Base-by-base conservation (phyloP, 1,139 yeast genomes). In the Pichia sorboxylosa region DNA sequence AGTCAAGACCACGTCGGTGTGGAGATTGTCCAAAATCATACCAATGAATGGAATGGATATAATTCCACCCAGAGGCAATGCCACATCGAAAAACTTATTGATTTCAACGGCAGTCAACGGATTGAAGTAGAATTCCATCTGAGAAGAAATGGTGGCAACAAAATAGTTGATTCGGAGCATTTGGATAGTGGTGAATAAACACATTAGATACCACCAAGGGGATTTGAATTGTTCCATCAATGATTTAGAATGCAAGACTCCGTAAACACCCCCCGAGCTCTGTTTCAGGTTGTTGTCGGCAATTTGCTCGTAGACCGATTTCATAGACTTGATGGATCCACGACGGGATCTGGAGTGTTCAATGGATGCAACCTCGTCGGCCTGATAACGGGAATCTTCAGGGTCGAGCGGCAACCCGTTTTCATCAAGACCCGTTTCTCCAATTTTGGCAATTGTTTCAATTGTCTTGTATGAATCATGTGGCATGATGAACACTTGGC, bases 131-230 rank as follows among this genome's bases (percentile, higher is more conserved):
- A 63, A 85, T 23, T 66, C 64, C 59, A 82, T 87, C 58, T 84
- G 95, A 0, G 92, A 61, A 46, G 73, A 71, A 27, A 87, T 63
- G 1, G 96, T 83, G 6, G 95, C 95, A 32, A 87, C 92, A 55
- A 83, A 87, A 55, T 80, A 85, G 57, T 87, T 87, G 44, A 85
- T 80, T 52, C 95, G 66, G 33, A 87, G 66, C 94, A 85, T 84
- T 55, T 84, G 93, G 36, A 84, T 68, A 2, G 87, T 70, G 5
- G 94, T 80, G 55, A 84, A 83, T 4, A 72, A 51, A 16, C 83
- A 69, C 80, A 84, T 79, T 35, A 84, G 59, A 32, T 65, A 50
- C 52, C 84, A 87, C 92, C 95, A 84, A 9, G 78, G 75, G 4
- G 90, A 71, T 29, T 56, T 59, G 35, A 85, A 58, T 57, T 87